Base-by-base conservation (phyloP, 2,329 filamentous ascomycete species). In the Colletotrichum paranaense region DNA sequence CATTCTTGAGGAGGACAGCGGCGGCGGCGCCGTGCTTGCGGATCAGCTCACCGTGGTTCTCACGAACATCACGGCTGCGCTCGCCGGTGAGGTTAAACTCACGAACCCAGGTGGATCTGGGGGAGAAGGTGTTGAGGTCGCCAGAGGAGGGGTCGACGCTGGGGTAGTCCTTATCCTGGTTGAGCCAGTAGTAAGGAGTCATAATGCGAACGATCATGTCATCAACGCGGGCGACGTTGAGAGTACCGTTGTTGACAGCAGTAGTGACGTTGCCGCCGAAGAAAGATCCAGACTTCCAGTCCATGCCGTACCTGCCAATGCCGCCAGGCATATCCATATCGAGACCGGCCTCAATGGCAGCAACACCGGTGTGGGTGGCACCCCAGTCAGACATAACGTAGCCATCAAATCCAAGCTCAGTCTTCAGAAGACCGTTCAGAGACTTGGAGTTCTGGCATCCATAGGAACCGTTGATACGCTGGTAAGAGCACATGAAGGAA, bases 1-100 rank as follows among this genome's bases (percentile, higher is more conserved):
- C 84, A 82, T 95, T 95, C 86, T 95, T 96, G 74, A 96, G 85
- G 2, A 96, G 87, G 19, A 95, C 90, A 14, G 89, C 92, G 24
- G 92, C 92, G 70, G 81, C 82, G 16, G 82, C 80, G 19, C 80
- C 86, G 76, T 91, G 88, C 86, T 88, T 89, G 62, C 89, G 85
- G 76, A 90, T 85, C 5, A 92, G 79, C 1, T 85, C 80, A 5
- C 85, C 89, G 42, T 91, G 88, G 76, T 92, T 85, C 24, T 86
- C 89, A 0, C 88, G 87, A 65, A 85, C 84, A 52, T 85, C 83
- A 71, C 78, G 86, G 77, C 91, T 90, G 8, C 83, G 81, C 74
- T 90, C 86, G 2, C 89, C 88, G 0, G 86, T 90, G 64, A 84
- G 75, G 74, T 83, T 83, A 74, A 78, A 84, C 28, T 81, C 76